Evolutionary conservation across 345 rosid species (phyloP).

Genomic region (Theobroma cacao): DNA sequence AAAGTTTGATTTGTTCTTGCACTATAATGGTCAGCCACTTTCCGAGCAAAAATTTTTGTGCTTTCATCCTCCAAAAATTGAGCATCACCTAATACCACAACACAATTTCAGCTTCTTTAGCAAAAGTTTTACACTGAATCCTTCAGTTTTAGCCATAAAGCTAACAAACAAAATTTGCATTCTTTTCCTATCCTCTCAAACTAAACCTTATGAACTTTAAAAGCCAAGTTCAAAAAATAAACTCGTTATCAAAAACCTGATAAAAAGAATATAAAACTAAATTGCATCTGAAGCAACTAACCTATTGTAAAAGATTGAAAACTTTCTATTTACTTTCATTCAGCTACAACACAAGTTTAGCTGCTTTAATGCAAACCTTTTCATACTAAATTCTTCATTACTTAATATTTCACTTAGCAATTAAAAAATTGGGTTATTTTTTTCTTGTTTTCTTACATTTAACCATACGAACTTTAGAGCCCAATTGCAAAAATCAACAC

Average conservation of each 20-base stretch:
- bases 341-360: slow-evolving; percentile 6
- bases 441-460: not conserved
- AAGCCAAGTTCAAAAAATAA: not conserved
- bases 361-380: slow-evolving; percentile 12
- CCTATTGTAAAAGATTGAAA: slow-evolving; percentile 4
- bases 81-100: slow-evolving; percentile 50
- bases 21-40: slow-evolving; percentile 95
- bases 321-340: not conserved
- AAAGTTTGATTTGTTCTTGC: slow-evolving; percentile 94
- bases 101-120: slow-evolving; percentile 5
- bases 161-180: not conserved
- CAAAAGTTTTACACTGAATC: slow-evolving; percentile 12
- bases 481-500: not conserved
- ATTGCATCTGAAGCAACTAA: not conserved
- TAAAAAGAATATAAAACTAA: not conserved
- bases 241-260: not conserved
- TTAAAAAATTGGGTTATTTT: not conserved
- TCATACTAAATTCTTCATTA: not conserved
- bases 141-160: not conserved
- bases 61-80: slow-evolving; percentile 62
- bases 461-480: not conserved
- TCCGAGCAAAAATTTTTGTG: slow-evolving; percentile 59
- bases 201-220: not conserved
- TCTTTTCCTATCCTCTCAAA: not conserved
- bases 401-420: not conserved